These are phyloP conservation scores for Pseudogymnoascus sp. DNA, from an alignment of 2,329 filamentous ascomycete genomes.

Conservation along the genomic window DNA sequence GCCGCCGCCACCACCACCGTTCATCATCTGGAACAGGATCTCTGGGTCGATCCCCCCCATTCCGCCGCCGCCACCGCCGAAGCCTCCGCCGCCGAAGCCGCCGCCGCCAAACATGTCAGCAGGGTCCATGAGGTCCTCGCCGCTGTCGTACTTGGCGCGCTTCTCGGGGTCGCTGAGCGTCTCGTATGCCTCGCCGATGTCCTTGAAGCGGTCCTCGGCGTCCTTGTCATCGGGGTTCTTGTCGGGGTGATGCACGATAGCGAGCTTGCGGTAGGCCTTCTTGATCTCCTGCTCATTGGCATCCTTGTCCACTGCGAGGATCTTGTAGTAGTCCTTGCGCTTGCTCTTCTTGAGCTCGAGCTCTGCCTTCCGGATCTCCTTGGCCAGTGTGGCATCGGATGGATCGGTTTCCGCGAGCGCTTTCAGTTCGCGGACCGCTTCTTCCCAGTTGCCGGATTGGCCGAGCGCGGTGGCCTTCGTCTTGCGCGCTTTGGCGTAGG, in stretches of 20 bases:
- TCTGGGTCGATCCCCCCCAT: slow-evolving; percentile 53
- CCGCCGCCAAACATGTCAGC: slow-evolving; percentile 73
- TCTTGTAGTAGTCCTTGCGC: slow-evolving; percentile 98
- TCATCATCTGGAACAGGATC: slow-evolving; percentile 80
- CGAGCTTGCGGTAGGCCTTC: slow-evolving; percentile 91
- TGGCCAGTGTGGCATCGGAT: slow-evolving; percentile 67
- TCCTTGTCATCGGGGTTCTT: slow-evolving; percentile 85
- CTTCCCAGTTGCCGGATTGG: slow-evolving; percentile 82
- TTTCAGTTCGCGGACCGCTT: slow-evolving; percentile 84
- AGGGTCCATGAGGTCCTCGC: slow-evolving; percentile 82
- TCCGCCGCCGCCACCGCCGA: slow-evolving; percentile 52
- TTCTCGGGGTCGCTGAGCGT: slow-evolving; percentile 88
- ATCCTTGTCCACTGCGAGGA: slow-evolving; percentile 79
- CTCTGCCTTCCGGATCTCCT: slow-evolving; percentile 84
- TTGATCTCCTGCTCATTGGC: slow-evolving; percentile 82
- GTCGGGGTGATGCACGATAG: slow-evolving; percentile 90
- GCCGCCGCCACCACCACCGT: slow-evolving; percentile 44
- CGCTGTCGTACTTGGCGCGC: slow-evolving; percentile 82
- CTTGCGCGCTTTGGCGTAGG: slow-evolving; percentile 84
- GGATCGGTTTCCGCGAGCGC: slow-evolving; percentile 74
- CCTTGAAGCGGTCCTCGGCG: slow-evolving; percentile 92
- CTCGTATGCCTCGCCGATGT: slow-evolving; percentile 95
- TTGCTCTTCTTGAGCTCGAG: slow-evolving; percentile 95
- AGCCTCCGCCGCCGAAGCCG: slow-evolving; percentile 43
- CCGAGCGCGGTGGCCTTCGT: slow-evolving; percentile 88